phyloP scores from a whole-genome alignment of 1,284 basidiomycete species.

The Trichosporon sp. region DNA sequence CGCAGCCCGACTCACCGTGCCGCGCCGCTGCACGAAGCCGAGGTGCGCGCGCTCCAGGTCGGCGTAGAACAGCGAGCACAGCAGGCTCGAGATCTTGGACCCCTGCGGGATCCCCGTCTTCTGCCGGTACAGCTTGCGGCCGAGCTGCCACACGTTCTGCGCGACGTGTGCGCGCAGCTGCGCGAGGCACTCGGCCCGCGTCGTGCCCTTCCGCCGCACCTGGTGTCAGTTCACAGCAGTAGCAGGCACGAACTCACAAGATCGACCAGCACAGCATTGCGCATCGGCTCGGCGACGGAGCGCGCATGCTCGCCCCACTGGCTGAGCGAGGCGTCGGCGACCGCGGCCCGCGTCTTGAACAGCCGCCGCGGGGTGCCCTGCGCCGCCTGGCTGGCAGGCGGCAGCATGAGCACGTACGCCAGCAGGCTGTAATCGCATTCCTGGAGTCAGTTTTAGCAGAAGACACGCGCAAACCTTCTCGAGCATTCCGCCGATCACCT shows the following conservation, averaged over 20 bases:
- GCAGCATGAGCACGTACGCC: conserved; percentile 37
- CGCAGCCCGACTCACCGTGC: conserved; percentile 57
- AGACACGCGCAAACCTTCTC: conserved; percentile 63
- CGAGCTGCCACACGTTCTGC: conserved; percentile 69
- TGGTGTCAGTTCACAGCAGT: conserved; percentile 10
- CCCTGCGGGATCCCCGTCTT: conserved; percentile 92
- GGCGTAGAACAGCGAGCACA: conserved; percentile 93
- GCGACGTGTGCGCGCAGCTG: conserved; percentile 84
- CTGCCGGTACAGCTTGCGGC: conserved; percentile 56
- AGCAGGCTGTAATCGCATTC: conserved; percentile 38
- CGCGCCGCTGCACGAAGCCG: conserved; percentile 58
- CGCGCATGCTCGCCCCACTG: conserved; percentile 43
- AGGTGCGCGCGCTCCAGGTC: conserved; percentile 70
- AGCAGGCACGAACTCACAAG: conserved; percentile 54
- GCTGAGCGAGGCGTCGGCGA: conserved; percentile 18
- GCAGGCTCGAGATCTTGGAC: conserved; percentile 77
- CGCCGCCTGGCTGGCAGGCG: conserved; percentile 37
- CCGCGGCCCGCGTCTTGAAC: conserved; percentile 34
- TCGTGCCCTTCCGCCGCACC: conserved; percentile 25
- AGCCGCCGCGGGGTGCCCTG: conserved; percentile 31
- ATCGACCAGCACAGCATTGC: conserved; percentile 80
- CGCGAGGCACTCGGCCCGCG: conserved; percentile 60
- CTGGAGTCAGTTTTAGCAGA: conserved; percentile 16
- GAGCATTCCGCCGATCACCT: conserved; percentile 68
- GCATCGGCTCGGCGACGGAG: conserved; percentile 62